Evolutionary conservation across 345 rosid genomes (phyloP), one percentile per base, ranked within the genome.

Genomic region (Lepidium didymum): DNA sequence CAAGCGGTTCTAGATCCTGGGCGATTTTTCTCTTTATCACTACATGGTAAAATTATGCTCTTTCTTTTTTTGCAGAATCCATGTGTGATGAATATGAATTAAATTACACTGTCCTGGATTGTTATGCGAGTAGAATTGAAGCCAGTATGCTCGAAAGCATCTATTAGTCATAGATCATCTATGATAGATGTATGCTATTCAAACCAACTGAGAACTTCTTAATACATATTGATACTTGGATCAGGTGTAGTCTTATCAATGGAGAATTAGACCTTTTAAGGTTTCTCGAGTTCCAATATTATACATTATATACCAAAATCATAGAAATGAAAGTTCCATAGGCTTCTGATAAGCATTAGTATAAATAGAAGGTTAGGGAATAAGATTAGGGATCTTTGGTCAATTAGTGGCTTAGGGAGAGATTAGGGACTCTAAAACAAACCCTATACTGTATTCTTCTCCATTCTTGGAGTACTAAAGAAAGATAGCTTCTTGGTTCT

Each of bases 21-120:
- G 97, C 96, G 0, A 81, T 90, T 38, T 49, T 84, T 68, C 86
- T 93, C 18, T 93, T 93, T 65, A 84, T 90, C 52, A 79, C 83
- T 44, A 80, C 88, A 78, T 93, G 98, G 97, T 90, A 86, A 56
- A 15, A 63, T 29, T 29, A 6, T 10, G 3, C 6, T 50, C 42
- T 52, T 44, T 35, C 46, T 23, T 59, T 31, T 14, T 46, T 58
- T 44, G n/a, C 23, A 13, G 5, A 43, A 14, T 55, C 47, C 8
- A 10, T 27, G 31, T 33, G 10, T 38, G 2, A 42, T 8, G 13
- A 27, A 10, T 9, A 29, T 29, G 33, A 29, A 29, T 40, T 25
- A 40, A 27, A 53, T 53, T 41, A 4, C 62, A 23, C 46, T n/a
- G 9, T 23, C 4, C 23, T 8, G 3, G 11, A 10, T 36, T 10